Base-by-base conservation (phyloP, 1,284 basidiomycete species). In the Stygiomarasmius scandens region DNA sequence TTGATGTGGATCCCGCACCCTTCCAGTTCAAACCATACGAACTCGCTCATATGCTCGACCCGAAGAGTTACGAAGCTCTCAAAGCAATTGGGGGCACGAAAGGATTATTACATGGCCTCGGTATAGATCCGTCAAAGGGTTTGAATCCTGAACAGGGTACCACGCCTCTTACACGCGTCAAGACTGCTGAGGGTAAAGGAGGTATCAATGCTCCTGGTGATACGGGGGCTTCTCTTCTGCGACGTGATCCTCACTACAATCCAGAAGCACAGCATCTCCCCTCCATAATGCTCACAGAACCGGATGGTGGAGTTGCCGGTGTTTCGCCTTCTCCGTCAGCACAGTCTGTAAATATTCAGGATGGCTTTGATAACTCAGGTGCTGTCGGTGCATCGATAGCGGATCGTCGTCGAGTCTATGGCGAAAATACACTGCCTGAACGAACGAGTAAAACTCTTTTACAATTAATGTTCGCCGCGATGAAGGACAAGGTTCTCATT, bases 401-500 rank as follows among this genome's bases (percentile, higher is more conserved):
- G 11, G 85, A 90, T 49, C 82, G 94, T 8, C 76, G 80, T 61
- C 79, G 84, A 0, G 81, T 98, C 0, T 99, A 89, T 67, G 96
- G 96, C 38, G 76, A 80, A 60, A 99, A 99, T 69, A 70, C 89
- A 25, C 79, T 98, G 0, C 96, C 96, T 1, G 75, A 76, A 4
- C 85, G 93, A 43, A 81, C 85, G 57, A 86, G 84, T 63, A 98
- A 97, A 76, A 85, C 83, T 25, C 78, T 99, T 19, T 77, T 95
- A 46, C 77, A 83, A 62, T 82, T 99, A 43, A 98, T 98, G 93
- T 97, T 92, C 92, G 75, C 92, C 34, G 96, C 96, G 1, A 78
- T 98, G 68, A 93, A 96, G 75, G 96, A 98, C 76, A 98, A 96
- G 78, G 93, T 98, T 64, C 76, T 98, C 73, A 86, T 98, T 63